A percentile compares a stretch with the other conserved stretches of the same genome.
Conservation (phyloP, 305 asterid genomes). For the Fraxinus latifolia region DNA sequence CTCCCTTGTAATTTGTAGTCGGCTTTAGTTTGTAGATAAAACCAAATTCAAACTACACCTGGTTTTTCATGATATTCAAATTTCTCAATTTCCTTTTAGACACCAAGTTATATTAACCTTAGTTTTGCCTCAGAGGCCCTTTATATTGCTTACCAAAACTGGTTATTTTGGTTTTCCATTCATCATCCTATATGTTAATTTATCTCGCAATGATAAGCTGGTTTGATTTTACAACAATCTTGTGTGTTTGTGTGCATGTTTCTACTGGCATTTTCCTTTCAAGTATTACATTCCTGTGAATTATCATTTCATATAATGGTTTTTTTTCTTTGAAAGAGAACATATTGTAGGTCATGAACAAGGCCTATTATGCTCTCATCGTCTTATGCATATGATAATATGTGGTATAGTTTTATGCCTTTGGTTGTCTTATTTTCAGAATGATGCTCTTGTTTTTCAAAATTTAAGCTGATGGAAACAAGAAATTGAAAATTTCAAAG, state of each 20-base stretch:
- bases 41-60: neutral
- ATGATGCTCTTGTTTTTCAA: neutral
- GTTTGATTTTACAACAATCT: neutral
- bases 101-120: neutral
- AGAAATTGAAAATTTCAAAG: neutral
- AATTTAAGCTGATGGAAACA: neutral
- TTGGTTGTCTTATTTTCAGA: neutral
- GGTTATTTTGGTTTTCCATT: neutral
- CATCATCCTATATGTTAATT: neutral
- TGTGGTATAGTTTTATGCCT: neutral
- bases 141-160: neutral
- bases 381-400: neutral
- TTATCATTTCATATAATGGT: neutral
- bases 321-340: neutral
- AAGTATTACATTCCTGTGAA: neutral
- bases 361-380: neutral
- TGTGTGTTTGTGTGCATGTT: neutral
- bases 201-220: neutral
- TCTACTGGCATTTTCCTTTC: neutral
- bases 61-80: neutral
- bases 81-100: neutral
- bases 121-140: neutral
- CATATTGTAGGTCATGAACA: neutral
- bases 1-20: neutral
- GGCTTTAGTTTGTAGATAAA: neutral